Percentiles rank a stretch among this genome's conserved stretches.
phyloP scores from a whole-genome alignment of 2,329 filamentous ascomycete species.

The Cordyceps javanica region DNA sequence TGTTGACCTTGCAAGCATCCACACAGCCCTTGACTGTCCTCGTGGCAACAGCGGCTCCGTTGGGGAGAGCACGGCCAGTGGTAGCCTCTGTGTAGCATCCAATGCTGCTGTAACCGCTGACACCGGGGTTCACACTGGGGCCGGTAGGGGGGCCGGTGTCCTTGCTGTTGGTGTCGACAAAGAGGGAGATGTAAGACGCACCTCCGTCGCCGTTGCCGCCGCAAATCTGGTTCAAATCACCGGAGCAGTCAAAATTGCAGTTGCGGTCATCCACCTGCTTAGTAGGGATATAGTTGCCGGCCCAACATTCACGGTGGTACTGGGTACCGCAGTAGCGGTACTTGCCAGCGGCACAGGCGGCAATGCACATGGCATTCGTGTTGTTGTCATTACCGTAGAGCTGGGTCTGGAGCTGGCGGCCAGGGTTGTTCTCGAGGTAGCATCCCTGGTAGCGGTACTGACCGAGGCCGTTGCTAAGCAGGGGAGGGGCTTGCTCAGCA shows the following conservation, averaged over 20 bases:
- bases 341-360: conserved; percentile 30
- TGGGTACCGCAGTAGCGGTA: conserved; percentile 42
- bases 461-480: conserved; percentile 36
- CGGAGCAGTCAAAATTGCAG: conserved; percentile 47
- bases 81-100: conserved; percentile 34
- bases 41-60: conserved; percentile 18
- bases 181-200: conserved; percentile 42
- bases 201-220: conserved; percentile 41
- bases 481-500: conserved; percentile 45
- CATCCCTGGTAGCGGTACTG: conserved; percentile 50
- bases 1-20: conserved; percentile 23
- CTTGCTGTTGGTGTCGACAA: conserved; percentile 28
- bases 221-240: conserved; percentile 44
- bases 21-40: conserved; percentile 30
- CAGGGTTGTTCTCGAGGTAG: conserved; percentile 50
- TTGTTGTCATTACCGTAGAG: conserved; percentile 34
- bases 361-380: conserved; percentile 40
- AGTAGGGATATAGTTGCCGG: conserved; percentile 40
- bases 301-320: conserved; percentile 50
- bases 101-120: conserved; percentile 28
- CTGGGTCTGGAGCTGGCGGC: conserved; percentile 41
- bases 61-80: conserved; percentile 26
- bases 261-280: conserved; percentile 37
- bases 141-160: conserved; percentile 16
- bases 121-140: conserved; percentile 32